Evolutionary conservation across 208 protist genomes (phyloP), one percentile per base, ranked within the genome.

Genomic region (Acanthamoeba triangularis): DNA sequence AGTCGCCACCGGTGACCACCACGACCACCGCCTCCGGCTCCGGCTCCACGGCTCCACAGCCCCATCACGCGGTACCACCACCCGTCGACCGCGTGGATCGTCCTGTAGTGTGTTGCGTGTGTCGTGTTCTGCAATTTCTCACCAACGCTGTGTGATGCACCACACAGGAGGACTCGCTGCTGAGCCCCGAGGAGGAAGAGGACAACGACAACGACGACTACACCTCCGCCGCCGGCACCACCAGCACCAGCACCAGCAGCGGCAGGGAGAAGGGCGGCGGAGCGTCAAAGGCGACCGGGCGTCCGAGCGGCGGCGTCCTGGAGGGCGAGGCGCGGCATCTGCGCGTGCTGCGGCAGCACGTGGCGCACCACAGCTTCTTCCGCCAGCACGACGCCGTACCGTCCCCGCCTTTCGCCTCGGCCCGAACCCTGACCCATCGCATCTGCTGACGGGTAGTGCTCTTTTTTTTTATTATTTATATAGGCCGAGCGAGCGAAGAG

Each of bases 281-380:
- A 13, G 1, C 59, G 59, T 13, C 14, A 2, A 63, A 63, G 59
- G 59, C 23, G 23, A 7, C 59, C 23, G 59, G 59, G 14, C 2
- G 59, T 63, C 2, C 20, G 10, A 52, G 37, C 8, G 33, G 72
- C 72, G 23, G 35, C 30, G 35, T 52, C 54, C 74, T 82, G 10
- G 74, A 82, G 16, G 74, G 25, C 33, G 74, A 82, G 74, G 74
- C 74, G 23, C 33, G 44, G 14, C 74, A 35, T 49, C 23, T 82
- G 25, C 74, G 74, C 41, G 74, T 82, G 1, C 74, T 82, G 10
- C 33, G 44, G 0, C 74, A 82, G 41, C 74, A 82, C 37, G 74
- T 82, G 20, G 33, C 74, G 8, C 74, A 82, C 37, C 74, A 82
- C 74, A 52, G 74, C 74, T 82, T 82, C 74, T 82, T 82, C 74